Conservation (phyloP, 2,329 filamentous ascomycete species). For the Nothophaeocryptopus gaeumannii region DNA sequence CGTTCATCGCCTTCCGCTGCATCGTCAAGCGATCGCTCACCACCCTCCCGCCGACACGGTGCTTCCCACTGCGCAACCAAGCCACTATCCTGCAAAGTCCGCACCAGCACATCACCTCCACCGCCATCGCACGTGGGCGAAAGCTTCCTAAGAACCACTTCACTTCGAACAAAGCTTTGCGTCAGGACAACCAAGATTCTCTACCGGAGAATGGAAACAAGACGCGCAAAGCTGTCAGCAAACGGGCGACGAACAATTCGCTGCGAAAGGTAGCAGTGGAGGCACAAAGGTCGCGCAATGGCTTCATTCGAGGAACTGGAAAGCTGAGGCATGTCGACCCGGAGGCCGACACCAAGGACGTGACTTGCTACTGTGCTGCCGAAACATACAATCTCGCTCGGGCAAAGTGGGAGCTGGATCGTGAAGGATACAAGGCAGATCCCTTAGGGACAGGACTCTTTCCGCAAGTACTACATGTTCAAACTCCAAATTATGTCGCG, state of each 20-base stretch:
- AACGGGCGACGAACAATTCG: constrained; percentile 62
- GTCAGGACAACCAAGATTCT: constrained; percentile 19
- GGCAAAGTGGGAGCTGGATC: constrained; percentile 56
- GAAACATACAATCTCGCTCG: constrained; percentile 62
- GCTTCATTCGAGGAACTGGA: constrained; percentile 50
- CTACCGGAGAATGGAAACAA: constrained; percentile 7
- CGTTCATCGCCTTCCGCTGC: constrained; percentile 30
- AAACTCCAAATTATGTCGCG: constrained; percentile 40
- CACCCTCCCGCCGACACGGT: constrained; percentile 19
- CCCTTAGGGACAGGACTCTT: constrained; percentile 61
- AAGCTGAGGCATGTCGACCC: constrained; percentile 46
- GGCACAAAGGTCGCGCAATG: constrained; percentile 62
- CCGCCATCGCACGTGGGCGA: constrained; percentile 17
- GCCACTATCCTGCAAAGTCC: constrained; percentile 8
- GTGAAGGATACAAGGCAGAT: constrained; percentile 61
- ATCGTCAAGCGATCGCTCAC: constrained; percentile 27
- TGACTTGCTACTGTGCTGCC: constrained; percentile 66
- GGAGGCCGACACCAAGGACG: constrained; percentile 47
- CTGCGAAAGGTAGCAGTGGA: constrained; percentile 82
- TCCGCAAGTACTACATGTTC: constrained; percentile 64
- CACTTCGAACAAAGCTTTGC: constrained; percentile 20
- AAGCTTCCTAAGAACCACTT: constrained; percentile 28
- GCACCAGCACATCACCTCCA: constrained; percentile 21
- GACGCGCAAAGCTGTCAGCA: constrained; percentile 51
- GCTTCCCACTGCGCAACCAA: constrained; percentile 15